These are phyloP conservation scores for Rheum nobile DNA, from an alignment of 148 eudicot genomes.

Conservation along the genomic window DNA sequence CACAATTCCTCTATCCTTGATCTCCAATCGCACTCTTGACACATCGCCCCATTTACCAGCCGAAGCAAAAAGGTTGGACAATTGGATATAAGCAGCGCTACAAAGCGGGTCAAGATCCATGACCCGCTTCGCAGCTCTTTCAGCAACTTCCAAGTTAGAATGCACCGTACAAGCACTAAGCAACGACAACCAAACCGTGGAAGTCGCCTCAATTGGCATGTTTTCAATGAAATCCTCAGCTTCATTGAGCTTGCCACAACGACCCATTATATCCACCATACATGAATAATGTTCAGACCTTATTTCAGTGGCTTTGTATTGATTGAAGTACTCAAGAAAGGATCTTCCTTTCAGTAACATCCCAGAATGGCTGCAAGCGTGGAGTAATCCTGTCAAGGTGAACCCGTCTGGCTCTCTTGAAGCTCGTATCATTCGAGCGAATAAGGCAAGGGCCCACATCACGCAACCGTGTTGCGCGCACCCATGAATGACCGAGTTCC, in stretches of 20 bases:
- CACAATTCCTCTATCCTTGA: conserved; percentile 29
- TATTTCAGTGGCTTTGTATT: conserved; percentile 16
- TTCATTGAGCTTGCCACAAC: conserved; percentile 59
- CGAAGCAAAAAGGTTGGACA: conserved; percentile 78
- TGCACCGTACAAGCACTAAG: conserved; percentile 55
- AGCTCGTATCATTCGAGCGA: conserved; percentile 45
- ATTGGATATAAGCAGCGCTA: conserved; percentile 51
- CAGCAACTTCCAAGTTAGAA: conserved; percentile 51
- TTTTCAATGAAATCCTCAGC: conserved; percentile 57
- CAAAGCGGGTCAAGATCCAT: conserved; percentile 45
- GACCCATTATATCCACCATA: conserved; percentile 72
- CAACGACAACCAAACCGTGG: conserved; percentile 47
- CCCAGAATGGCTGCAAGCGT: conserved; percentile 57
- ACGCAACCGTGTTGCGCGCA: conserved; percentile 66
- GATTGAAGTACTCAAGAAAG: conserved; percentile 32
- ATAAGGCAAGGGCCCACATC: conserved; percentile 36
- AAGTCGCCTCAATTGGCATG: conserved; percentile 50
- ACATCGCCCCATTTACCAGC: conserved; percentile 66
- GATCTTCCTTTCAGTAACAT: conserved; percentile 41
- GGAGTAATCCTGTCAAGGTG: conserved; percentile 70
- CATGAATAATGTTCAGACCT: conserved; percentile 73
- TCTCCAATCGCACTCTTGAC: conserved; percentile 42
- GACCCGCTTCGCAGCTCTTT: conserved; percentile 40
- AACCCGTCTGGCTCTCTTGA: conserved; percentile 52
- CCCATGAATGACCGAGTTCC: conserved; percentile 80